phyloP scores from a whole-genome alignment of 805 yeast species.

The Scheffersomyces spartinae region DNA sequence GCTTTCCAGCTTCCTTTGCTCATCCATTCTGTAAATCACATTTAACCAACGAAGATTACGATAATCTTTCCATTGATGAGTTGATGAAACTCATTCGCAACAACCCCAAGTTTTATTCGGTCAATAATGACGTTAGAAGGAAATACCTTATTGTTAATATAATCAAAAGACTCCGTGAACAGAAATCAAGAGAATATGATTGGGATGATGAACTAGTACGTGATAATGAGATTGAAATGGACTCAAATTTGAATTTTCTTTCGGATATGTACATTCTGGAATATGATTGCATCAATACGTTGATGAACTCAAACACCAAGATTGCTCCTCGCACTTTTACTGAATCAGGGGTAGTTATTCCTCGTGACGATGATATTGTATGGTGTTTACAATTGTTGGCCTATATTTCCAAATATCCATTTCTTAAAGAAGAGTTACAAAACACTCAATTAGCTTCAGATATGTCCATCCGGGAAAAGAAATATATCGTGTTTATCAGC shows the following conservation, averaged over 20 bases:
- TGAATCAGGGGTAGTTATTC: slow-evolving; percentile 64
- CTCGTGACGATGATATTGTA: slow-evolving; percentile 85
- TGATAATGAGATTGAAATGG: slow-evolving; percentile 30
- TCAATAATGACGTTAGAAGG: slow-evolving; percentile 22
- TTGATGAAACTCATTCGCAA: slow-evolving; percentile 24
- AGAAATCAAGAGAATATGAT: slow-evolving; percentile 24
- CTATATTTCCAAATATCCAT: slow-evolving; percentile 83
- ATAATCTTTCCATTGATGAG: slow-evolving; percentile 23
- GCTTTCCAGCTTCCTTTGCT: too few species aligned
- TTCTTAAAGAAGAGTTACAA: slow-evolving; percentile 62
- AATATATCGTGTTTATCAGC: too few species aligned
- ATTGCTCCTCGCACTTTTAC: slow-evolving; percentile 28
- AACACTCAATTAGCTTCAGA: slow-evolving; percentile 65
- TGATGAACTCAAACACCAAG: slow-evolving; percentile 14
- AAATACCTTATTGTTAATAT: slow-evolving; percentile 23
- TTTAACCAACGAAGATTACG: slow-evolving; percentile 28
- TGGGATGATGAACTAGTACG: slow-evolving; percentile 18
- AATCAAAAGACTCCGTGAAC: slow-evolving; percentile 24
- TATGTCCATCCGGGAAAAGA: slow-evolving; percentile 51
- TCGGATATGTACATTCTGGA: slow-evolving; percentile 28
- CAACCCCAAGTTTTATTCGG: slow-evolving; percentile 6
- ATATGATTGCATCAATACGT: slow-evolving; percentile 13
- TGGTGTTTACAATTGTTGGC: slow-evolving; percentile 91
- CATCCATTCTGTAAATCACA: too few species aligned
- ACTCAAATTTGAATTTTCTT: slow-evolving; percentile 27